Percentiles rank a stretch among this genome's conserved stretches.
Evolutionary conservation across 257 asterid species (phyloP).

Genomic region (Nicotiana noctiflora): DNA sequence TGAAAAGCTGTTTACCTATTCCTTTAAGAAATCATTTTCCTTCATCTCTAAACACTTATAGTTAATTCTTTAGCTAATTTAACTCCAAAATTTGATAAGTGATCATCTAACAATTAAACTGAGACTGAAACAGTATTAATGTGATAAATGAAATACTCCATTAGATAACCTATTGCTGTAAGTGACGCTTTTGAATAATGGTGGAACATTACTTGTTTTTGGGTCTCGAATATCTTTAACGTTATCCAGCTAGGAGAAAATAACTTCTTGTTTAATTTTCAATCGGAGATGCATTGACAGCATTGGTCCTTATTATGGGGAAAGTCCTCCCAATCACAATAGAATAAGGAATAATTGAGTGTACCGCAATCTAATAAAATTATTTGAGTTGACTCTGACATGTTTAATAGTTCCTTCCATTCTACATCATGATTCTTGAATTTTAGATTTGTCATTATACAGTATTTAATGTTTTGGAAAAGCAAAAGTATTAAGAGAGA

Average conservation of each 20-base stretch:
- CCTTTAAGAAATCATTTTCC: background rate
- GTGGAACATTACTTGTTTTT: background rate
- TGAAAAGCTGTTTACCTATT: background rate
- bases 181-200: background rate
- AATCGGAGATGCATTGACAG: background rate
- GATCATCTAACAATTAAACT: background rate
- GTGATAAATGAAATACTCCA: background rate
- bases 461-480: no score
- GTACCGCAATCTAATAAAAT: background rate
- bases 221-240: background rate
- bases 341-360: background rate
- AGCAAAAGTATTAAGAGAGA: no score
- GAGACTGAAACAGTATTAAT: no score
- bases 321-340: background rate
- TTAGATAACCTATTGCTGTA: background rate
- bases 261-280: background rate
- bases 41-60: background rate
- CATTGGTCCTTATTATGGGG: background rate
- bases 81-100: background rate
- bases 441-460: no score
- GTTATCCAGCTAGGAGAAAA: background rate
- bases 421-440: no score
- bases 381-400: background rate
- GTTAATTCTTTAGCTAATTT: no score
- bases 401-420: background rate